Evolutionary conservation across 2,329 filamentous ascomycete genomes (phyloP), one percentile per base, ranked within the genome.

Genomic region (Colletotrichum graminicola): DNA sequence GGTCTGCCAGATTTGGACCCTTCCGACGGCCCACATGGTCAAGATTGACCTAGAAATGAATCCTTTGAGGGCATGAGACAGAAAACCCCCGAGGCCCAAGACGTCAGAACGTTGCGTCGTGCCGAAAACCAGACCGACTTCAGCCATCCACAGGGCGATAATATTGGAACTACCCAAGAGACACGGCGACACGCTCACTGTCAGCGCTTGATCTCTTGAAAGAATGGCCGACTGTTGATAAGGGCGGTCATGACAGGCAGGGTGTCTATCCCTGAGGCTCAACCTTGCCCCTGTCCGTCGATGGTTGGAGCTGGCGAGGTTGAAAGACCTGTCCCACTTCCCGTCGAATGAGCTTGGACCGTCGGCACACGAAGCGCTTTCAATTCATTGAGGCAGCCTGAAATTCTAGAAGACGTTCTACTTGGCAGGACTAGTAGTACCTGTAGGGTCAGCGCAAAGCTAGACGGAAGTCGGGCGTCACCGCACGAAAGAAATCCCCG

Each of bases 131-230:
- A 32, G 26, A 18, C 36, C 34, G 18, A 43, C 12, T 34, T 41
- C 43, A 29, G 32, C 16, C 43, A 36, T 52, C 47, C 47, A 67
- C 51, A 67, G 67, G 67, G 63, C 36, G 21, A 32, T 21, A 62
- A 11, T 5, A 34, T n/a, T 29, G 32, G 21, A 47, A 41, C n/a
- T 32, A 26, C 12, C 4, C 21, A 59, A 1, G 10, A 21, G 5
- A 23, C 21, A 29, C 55, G 23, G 68, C 68, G 68, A 72, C 36
- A 60, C 69, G 69, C 69, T 47, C 66, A 34, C 7, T 5, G 23
- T 16, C 34, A 60, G 69, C 69, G 65, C 69, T 72, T 63, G 52
- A 10, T 29, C 14, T 21, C 23, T 49, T 49, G 23, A 34, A 45
- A 49, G 29, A 7, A 23, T 26, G 18, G 18, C 18, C 36, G 4